These are phyloP conservation scores for Ulvella scutata DNA, from an alignment of 139 green algal genomes.

Conservation along the genomic window DNA sequence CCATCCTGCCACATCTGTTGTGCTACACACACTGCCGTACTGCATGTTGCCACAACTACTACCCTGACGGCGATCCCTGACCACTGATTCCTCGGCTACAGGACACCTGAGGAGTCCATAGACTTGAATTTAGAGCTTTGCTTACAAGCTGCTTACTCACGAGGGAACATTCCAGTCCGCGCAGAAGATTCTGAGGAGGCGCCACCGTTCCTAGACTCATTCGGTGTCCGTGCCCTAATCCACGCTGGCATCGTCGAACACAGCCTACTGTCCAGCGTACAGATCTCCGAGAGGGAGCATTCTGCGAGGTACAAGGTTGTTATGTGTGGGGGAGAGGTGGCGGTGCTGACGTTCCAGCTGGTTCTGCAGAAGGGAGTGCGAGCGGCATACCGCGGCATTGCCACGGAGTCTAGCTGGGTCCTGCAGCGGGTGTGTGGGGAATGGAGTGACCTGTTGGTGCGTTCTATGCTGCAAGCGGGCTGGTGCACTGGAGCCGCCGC, in stretches of 20 bases:
- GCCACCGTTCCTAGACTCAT: background rate
- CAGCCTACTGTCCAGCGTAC: background rate
- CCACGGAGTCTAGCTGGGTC: background rate
- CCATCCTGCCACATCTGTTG: background rate
- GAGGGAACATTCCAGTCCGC: background rate
- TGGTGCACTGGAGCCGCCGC: too few relatives aligned
- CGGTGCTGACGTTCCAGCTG: background rate
- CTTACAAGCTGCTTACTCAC: background rate
- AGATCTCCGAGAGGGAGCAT: background rate
- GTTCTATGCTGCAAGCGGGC: too few relatives aligned
- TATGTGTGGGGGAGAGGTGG: background rate
- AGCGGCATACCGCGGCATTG: background rate
- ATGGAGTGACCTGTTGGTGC: background rate
- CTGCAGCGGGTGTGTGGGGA: background rate
- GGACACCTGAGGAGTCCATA: background rate
- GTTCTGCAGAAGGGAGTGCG: background rate
- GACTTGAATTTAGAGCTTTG: background rate
- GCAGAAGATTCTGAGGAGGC: background rate
- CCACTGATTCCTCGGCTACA: background rate
- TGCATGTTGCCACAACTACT: background rate
- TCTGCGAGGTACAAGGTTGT: background rate
- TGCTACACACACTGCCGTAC: background rate
- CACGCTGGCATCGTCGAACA: background rate
- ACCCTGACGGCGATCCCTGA: background rate
- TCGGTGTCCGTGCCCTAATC: background rate